A percentile compares a stretch with the other conserved stretches of the same genome.
Conservation (phyloP, 192 early-diverging fungal genomes). For the Anaeromyces robustus region DNA sequence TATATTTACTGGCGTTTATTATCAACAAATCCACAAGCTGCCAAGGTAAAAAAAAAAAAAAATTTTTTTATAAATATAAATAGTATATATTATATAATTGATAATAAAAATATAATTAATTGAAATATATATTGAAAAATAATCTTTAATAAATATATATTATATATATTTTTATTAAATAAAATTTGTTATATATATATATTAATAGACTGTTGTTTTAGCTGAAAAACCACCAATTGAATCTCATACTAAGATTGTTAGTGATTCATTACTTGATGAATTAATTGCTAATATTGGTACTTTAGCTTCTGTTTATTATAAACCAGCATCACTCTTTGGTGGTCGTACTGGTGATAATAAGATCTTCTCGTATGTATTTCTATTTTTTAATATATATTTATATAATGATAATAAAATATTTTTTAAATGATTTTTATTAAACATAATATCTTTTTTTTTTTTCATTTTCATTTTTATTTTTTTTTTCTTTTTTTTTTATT, state of each 20-base stretch:
- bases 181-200: not conserved
- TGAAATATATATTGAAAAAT: too few relatives aligned
- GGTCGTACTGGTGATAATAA: constrained; percentile 23
- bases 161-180: constrained; percentile 1
- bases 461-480: too few relatives aligned
- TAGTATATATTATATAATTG: not conserved
- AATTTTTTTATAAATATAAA: too few relatives aligned
- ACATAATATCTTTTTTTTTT: too few relatives aligned
- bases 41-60: constrained; percentile 39
- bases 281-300: constrained; percentile 72
- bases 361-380: not conserved
- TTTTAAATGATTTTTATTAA: too few relatives aligned
- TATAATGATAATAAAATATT: too few relatives aligned
- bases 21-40: constrained; percentile 80
- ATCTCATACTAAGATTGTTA: constrained; percentile 85
- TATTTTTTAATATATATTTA: too few relatives aligned
- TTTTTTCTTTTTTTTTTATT: too few relatives aligned
- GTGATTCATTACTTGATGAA: constrained; percentile 68
- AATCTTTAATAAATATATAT: too few relatives aligned
- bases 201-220: constrained; percentile 59
- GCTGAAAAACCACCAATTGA: constrained; percentile 88
- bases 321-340: constrained; percentile 74
- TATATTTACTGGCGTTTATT: constrained; percentile 97
- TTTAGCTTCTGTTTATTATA: constrained; percentile 82
- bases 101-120: constrained; percentile 2